Evolutionary conservation across 2,329 filamentous ascomycete genomes (phyloP), one percentile per base, ranked within the genome.

Genomic region (Cryphonectria carpinicola): DNA sequence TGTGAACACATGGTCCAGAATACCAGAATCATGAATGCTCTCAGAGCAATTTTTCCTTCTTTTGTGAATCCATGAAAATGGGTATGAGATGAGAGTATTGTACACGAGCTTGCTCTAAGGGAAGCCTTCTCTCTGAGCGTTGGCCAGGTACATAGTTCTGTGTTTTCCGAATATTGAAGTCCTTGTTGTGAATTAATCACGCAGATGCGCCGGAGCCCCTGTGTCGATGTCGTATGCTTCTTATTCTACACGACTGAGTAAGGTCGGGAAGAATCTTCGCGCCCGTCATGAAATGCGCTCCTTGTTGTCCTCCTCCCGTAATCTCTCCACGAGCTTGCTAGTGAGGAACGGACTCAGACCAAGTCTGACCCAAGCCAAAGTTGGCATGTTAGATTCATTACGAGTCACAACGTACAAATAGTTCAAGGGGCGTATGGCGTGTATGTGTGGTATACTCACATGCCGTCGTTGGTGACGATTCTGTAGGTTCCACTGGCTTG

Each of bases 401-500:
- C 4, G n/a, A 35, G 35, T 28, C 17, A 56, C 35, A 5, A 2
- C 19, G 37, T 3, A 37, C 17, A 43, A 17, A 25, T 14, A 19
- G 25, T 1, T 37, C 52, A 58, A 41, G 8, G 17, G n/a, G 11
- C 3, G 4, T 39, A 17, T 25, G 37, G 22, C 2, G 39, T 49
- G 19, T 22, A 4, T 49, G 19, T 22, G 43, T 49, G 43, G 46
- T 41, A n/a, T 41, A 70, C 72, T 72, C 61, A 73, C 72, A 73
- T 73, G 49, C 72, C 72, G 32, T 73, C 72, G 43, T 73, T 73
- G 8, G 72, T 73, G 46, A 73, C 32, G 43, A 73, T 72, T 60
- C 72, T 54, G 58, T 79, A 79, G 4, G 88, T 91, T 19, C 88
- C 88, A 72, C 88, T 90, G 1, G 84, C 81, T 78, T 89, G 84